Evolutionary conservation across 208 protist species (phyloP).

Genomic region (Crithidia brevicula): DNA sequence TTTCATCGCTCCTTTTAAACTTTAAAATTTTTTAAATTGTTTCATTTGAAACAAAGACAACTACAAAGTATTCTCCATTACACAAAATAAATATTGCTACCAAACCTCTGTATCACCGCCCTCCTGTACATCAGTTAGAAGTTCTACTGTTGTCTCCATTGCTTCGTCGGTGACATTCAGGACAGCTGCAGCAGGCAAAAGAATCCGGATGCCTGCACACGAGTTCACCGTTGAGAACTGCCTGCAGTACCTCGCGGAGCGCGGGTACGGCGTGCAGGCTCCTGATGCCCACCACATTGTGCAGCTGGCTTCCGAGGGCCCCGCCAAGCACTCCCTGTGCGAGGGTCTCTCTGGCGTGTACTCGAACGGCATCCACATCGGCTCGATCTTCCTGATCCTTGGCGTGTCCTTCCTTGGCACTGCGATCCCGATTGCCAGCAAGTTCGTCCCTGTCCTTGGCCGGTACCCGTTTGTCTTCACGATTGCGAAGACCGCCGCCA

Average conservation of each 20-base stretch:
- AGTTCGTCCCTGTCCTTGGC: constrained; percentile 45
- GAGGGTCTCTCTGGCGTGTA: constrained; percentile 38
- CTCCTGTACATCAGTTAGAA: too few species aligned
- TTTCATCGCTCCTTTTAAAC: too few species aligned
- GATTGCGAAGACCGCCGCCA: constrained; percentile 52
- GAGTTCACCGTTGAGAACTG: constrained; percentile 12
- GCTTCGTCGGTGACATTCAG: too few species aligned
- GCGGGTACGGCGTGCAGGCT: constrained; percentile 8
- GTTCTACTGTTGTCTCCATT: too few species aligned
- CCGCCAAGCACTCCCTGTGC: constrained; percentile 28
- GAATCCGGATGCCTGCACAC: not conserved
- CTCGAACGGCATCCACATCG: constrained; percentile 50
- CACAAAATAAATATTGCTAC: too few species aligned
- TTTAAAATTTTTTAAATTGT: too few species aligned
- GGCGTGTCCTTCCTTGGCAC: constrained; percentile 46
- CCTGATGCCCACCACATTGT: not conserved
- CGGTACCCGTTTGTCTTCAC: constrained; percentile 52
- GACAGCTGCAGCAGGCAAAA: too few species aligned
- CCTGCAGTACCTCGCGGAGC: constrained; percentile 7
- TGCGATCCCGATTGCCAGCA: constrained; percentile 49
- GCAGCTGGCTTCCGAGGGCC: not conserved
- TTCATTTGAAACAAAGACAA: too few species aligned
- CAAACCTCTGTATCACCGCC: too few species aligned
- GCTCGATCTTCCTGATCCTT: constrained; percentile 52
- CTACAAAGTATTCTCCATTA: too few species aligned